These are phyloP conservation scores for Macadamia integrifolia DNA, from an alignment of 164 flowering plant species.

Conservation along the genomic window DNA sequence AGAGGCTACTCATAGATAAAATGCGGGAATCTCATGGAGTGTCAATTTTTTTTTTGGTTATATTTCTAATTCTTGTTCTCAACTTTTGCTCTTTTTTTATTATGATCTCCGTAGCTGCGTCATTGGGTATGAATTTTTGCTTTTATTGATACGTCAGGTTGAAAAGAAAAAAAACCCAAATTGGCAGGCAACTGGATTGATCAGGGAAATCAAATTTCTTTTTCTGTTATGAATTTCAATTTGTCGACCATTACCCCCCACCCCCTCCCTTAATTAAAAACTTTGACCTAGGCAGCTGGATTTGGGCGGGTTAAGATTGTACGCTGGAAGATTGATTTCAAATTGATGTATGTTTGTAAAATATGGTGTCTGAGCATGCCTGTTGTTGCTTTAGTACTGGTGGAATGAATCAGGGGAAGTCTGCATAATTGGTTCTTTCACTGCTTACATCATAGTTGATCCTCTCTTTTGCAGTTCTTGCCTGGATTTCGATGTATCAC, in stretches of 20 bases:
- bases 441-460: not conserved
- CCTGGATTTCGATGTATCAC: constrained; percentile 25
- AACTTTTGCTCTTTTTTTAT: not conserved
- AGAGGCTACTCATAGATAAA: not conserved
- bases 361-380: not conserved
- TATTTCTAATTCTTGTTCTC: no score
- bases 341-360: not conserved
- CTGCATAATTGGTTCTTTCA: not conserved
- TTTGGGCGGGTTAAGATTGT: not conserved
- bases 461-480: constrained; percentile 23
- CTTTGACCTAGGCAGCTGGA: not conserved
- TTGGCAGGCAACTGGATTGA: not conserved
- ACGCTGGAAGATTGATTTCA: not conserved
- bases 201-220: not conserved
- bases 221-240: no score
- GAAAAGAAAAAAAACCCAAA: not conserved
- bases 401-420: not conserved
- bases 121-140: not conserved
- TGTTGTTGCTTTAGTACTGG: not conserved
- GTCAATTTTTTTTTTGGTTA: not conserved
- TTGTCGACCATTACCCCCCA: no score
- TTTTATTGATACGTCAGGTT: not conserved
- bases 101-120: not conserved
- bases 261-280: not conserved
- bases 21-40: not conserved